These are phyloP conservation scores for Gossypium laxum DNA, from an alignment of 441 rosid genomes.

Conservation along the genomic window DNA sequence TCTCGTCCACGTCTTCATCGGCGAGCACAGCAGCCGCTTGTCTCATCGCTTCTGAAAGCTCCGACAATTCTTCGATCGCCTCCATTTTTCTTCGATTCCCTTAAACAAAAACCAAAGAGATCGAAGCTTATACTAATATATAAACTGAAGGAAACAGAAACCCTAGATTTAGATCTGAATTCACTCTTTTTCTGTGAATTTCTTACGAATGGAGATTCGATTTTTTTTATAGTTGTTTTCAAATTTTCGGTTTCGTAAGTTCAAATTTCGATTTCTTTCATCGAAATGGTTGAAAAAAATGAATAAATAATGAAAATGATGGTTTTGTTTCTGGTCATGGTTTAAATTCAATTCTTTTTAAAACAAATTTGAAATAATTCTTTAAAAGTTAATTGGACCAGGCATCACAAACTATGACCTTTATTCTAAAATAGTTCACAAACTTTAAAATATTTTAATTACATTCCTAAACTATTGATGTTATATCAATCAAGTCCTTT, in stretches of 20 bases:
- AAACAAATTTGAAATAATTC: not conserved
- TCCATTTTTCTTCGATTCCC: constrained; percentile 38
- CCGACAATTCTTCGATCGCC: constrained; percentile 79
- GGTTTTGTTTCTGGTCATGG: constrained; percentile 3
- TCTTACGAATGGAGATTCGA: not conserved
- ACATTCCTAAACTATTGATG: too few relatives aligned
- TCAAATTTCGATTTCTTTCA: constrained; percentile 10
- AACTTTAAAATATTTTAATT: too few relatives aligned
- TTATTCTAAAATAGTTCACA: too few relatives aligned
- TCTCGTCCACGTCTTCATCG: constrained; percentile 76
- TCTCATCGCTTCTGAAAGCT: constrained; percentile 71
- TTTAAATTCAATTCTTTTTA: not conserved
- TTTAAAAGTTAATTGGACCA: too few relatives aligned
- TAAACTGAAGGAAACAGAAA: not conserved
- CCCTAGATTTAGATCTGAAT: constrained; percentile 5
- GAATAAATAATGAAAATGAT: constrained; percentile 3
- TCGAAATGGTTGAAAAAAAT: not conserved
- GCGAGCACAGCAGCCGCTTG: constrained; percentile 74
- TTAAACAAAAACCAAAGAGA: constrained; percentile 2
- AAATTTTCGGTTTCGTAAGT: not conserved
- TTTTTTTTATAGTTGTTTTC: not conserved
- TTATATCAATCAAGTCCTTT: too few relatives aligned
- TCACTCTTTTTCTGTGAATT: not conserved
- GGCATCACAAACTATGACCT: too few relatives aligned
- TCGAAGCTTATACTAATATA: not conserved